Conservation (phyloP, 2,329 filamentous ascomycete species). For the Hyphodiscus sp. region DNA sequence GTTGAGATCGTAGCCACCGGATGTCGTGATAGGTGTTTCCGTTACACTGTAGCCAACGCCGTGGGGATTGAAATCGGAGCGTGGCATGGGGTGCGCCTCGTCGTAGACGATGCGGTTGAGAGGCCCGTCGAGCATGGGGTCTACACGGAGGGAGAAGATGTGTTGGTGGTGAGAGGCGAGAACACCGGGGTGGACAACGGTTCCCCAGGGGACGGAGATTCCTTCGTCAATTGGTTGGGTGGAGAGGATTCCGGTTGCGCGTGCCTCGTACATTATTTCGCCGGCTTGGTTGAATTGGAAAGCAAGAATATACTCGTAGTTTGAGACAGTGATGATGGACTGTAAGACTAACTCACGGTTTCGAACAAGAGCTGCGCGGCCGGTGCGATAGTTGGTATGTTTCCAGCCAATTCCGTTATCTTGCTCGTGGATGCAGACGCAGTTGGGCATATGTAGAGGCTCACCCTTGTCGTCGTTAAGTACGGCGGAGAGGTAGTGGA, state of each 20-base stretch:
- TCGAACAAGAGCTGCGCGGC: constrained; percentile 54
- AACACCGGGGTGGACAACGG: constrained; percentile 62
- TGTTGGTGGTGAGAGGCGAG: constrained; percentile 69
- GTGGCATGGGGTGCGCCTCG: constrained; percentile 54
- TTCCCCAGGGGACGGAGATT: constrained; percentile 58
- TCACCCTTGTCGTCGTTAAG: constrained; percentile 54
- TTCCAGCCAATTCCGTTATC: constrained; percentile 63
- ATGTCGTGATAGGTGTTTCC: constrained; percentile 40
- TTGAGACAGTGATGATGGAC: constrained; percentile 64
- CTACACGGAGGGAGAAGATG: constrained; percentile 62
- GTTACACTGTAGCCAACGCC: constrained; percentile 43
- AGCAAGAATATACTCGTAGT: constrained; percentile 69
- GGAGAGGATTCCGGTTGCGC: constrained; percentile 61
- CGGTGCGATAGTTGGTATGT: constrained; percentile 63
- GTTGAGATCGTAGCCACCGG: constrained; percentile 42
- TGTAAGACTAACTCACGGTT: constrained; percentile 62
- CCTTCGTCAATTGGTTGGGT: constrained; percentile 63
- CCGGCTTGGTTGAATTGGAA: constrained; percentile 68
- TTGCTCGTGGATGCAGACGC: constrained; percentile 65
- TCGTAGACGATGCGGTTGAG: constrained; percentile 50
- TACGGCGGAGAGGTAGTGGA: constrained; percentile 58
- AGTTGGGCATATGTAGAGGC: constrained; percentile 54
- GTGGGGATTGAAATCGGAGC: constrained; percentile 46
- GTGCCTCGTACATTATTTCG: constrained; percentile 59
- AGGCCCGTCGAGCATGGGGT: constrained; percentile 54